phyloP scores from a whole-genome alignment of 139 green algal genomes.

The Chlorella sp. region DNA sequence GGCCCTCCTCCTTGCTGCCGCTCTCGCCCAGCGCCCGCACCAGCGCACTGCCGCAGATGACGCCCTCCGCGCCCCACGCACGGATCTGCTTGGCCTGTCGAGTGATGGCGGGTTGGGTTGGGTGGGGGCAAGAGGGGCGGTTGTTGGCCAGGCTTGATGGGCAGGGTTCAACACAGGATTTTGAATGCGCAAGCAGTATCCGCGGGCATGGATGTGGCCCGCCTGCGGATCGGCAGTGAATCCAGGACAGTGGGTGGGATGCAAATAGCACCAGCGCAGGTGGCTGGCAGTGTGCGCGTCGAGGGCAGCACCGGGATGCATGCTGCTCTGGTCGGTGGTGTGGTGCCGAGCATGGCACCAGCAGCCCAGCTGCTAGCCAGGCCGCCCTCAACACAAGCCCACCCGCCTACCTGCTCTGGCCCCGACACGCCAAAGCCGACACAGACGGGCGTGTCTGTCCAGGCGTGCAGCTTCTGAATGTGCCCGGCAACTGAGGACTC shows the following conservation, averaged over 20 bases:
- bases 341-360: neutral
- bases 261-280: too few species aligned
- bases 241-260: too few species aligned
- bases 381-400: neutral
- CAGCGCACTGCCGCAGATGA: constrained; percentile 95
- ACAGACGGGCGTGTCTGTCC: constrained; percentile 86
- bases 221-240: too few species aligned
- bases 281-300: too few species aligned
- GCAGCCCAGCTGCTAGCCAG: neutral
- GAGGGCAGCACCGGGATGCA: too few species aligned
- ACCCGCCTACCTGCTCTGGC: constrained; percentile 68
- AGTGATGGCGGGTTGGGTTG: neutral
- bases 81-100: constrained; percentile 78
- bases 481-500: constrained; percentile 81
- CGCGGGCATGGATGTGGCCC: too few species aligned
- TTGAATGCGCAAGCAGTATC: too few species aligned
- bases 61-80: constrained; percentile 94
- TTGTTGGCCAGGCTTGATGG: too few species aligned
- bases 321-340: too few species aligned
- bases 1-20: constrained; percentile 55
- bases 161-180: too few species aligned
- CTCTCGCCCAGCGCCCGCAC: constrained; percentile 88
- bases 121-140: too few species aligned
- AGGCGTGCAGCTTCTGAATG: constrained; percentile 73
- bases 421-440: constrained; percentile 97